Evolutionary conservation across 768 basidiomycete genomes (phyloP).

Genomic region (Collybia nuda): DNA sequence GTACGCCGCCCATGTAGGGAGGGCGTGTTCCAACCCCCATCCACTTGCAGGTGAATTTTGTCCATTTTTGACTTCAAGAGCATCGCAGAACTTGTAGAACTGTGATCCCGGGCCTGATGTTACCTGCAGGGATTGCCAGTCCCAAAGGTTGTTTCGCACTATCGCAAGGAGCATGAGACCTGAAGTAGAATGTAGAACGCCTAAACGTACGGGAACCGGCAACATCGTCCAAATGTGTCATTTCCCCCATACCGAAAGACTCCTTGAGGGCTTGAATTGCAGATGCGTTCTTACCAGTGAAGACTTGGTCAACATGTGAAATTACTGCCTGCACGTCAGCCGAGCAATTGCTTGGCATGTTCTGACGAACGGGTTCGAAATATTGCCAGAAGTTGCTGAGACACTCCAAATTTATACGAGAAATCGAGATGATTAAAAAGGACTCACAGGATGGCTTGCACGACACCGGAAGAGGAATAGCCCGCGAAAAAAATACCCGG

Average conservation of each 20-base stretch:
- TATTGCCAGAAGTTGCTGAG: conserved; percentile 62
- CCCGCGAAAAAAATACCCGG: conserved; percentile 63
- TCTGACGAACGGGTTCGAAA: conserved; percentile 66
- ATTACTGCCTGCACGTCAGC: conserved; percentile 68
- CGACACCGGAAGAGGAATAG: conserved; percentile 68
- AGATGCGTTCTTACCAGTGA: conserved; percentile 38
- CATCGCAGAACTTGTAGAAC: conserved; percentile 68
- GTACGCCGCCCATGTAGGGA: conserved; percentile 59
- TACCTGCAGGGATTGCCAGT: conserved; percentile 67
- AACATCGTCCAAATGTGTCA: conserved; percentile 67
- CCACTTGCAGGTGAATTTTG: conserved; percentile 47
- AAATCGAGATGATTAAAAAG: not conserved
- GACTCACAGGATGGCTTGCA: conserved; percentile 55
- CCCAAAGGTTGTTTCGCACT: conserved; percentile 62
- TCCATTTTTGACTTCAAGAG: conserved; percentile 63
- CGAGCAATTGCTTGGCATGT: conserved; percentile 75
- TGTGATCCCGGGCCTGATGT: conserved; percentile 39
- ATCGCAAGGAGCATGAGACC: conserved; percentile 37
- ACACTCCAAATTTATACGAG: not conserved
- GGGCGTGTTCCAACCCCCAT: conserved; percentile 63
- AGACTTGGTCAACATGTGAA: conserved; percentile 57
- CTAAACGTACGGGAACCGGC: conserved; percentile 49
- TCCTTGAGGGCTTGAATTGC: conserved; percentile 57
- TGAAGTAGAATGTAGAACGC: conserved; percentile 32
- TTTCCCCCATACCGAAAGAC: conserved; percentile 53